Evolutionary conservation across 2,329 filamentous ascomycete genomes (phyloP).

Genomic region (Fusarium protoensiforme): DNA sequence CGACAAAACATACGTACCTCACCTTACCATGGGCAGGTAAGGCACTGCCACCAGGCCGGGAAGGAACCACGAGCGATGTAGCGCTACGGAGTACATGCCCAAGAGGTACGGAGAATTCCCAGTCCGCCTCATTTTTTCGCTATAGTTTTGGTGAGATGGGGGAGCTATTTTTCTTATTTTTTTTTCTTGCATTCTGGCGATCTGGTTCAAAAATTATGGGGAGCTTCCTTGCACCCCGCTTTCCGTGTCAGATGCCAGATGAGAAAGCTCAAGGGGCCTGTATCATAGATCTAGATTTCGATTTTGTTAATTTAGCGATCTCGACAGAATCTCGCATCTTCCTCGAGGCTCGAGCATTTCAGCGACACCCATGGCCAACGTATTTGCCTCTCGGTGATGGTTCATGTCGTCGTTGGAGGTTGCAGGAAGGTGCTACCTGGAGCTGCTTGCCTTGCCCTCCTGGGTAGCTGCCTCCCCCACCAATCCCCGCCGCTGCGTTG

Average conservation of each 20-base stretch:
- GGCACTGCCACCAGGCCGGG: slow-evolving; percentile 27
- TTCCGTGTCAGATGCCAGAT: slow-evolving; percentile 20
- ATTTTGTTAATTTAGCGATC: neutral
- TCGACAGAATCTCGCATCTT: neutral
- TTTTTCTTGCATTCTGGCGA: slow-evolving; percentile 26
- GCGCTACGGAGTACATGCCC: slow-evolving; percentile 37
- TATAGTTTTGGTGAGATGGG: slow-evolving; percentile 22
- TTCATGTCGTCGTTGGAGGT: neutral
- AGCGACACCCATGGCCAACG: neutral
- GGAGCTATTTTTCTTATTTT: slow-evolving; percentile 23
- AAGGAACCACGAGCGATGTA: slow-evolving; percentile 28
- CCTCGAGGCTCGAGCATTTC: neutral
- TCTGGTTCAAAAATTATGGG: slow-evolving; percentile 38
- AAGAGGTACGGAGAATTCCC: slow-evolving; percentile 32
- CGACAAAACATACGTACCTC: slow-evolving; percentile 32
- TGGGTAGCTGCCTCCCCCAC: slow-evolving; percentile 38
- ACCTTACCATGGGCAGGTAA: slow-evolving; percentile 23
- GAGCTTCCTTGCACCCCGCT: slow-evolving; percentile 39
- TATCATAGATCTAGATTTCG: neutral
- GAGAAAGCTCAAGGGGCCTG: neutral
- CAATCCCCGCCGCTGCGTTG: slow-evolving; percentile 33
- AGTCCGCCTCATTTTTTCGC: slow-evolving; percentile 20
- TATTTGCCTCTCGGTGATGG: neutral
- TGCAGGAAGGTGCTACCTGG: slow-evolving; percentile 1
- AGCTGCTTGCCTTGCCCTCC: slow-evolving; percentile 26